Base-by-base conservation (phyloP, 2,329 filamentous ascomycete species). In the Apiospora arundinis region DNA sequence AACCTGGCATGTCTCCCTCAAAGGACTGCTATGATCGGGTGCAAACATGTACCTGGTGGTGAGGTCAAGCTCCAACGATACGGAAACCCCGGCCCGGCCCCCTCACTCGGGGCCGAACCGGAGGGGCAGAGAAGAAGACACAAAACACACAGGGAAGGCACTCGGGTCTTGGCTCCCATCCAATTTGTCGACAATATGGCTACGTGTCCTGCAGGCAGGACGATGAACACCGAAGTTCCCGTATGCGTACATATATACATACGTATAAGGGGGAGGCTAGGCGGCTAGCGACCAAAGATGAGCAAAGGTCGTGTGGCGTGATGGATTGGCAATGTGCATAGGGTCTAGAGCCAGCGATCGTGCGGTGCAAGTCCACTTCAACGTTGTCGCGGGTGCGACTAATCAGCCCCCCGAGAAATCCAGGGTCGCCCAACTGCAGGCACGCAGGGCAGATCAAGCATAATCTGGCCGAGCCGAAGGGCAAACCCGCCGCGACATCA, bases 401-500 rank as follows among this genome's bases (percentile, higher is more conserved):
- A 40, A 63, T n/a, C 32, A 63, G 32, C 56, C 56, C 56, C 32
- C 11, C 14, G 56, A 63, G 56, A 40, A 60, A 63, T 63, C 56
- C 28, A 63, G 56, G 56, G 56, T 63, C 56, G 32, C 32, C 56
- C 56, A 63, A 40, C 56, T 37, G 56, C 56, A 45, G 42, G 42
- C 42, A 45, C 42, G 42, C 42, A 63, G 21, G 32, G 56, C 18
- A 63, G 56, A 63, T 63, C 56, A 63, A 63, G 32, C 56, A 63
- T 63, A 37, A 63, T 63, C 56, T 63, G 32, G 56, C 28, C 56
- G 56, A 63, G 56, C 56, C 56, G 32, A 63, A 63, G 56, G 56
- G 56, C 56, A n/a, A 63, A 63, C 32, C 56, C 56, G 56, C 56
- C 56, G 21, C 32, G 18, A 63, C 56, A 63, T 63, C 56, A 63